These are phyloP conservation scores for Lactifluus pinguis DNA, from an alignment of 768 basidiomycete genomes.

Conservation along the genomic window DNA sequence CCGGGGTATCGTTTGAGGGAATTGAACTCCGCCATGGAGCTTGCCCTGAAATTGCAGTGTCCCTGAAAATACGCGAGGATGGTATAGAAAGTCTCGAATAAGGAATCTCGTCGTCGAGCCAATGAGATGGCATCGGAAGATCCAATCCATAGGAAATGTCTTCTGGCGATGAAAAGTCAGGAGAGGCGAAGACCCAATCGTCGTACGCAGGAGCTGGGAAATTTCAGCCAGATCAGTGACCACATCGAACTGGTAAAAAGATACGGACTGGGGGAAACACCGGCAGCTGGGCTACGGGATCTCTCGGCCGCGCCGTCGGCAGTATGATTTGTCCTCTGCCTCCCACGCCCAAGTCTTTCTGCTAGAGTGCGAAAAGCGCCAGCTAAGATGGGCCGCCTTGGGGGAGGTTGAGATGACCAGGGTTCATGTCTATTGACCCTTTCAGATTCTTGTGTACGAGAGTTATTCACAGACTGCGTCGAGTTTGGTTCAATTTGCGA, in stretches of 20 bases:
- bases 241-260: not conserved
- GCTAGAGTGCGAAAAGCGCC: conserved; percentile 7
- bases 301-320: not conserved
- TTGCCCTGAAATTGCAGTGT: conserved; percentile 1
- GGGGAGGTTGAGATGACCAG: not conserved
- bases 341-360: conserved; percentile 11
- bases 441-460: conserved; percentile 10
- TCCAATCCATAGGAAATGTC: conserved; percentile 10
- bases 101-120: conserved; percentile 1
- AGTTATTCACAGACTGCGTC: not conserved
- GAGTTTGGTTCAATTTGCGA: not conserved
- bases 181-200: not conserved
- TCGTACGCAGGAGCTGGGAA: not conserved
- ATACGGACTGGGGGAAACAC: conserved; percentile 9
- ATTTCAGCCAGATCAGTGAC: not conserved
- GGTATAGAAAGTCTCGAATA: not conserved
- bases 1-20: not conserved
- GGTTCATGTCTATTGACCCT: conserved; percentile 1
- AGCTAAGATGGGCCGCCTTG: conserved; percentile 6
- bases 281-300: conserved; percentile 10
- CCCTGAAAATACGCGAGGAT: conserved; percentile 10
- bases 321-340: conserved; percentile 1
- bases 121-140: conserved; percentile 4
- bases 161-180: conserved; percentile 4
- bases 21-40: conserved; percentile 10